These are phyloP conservation scores for Colletotrichum kahawae DNA, from an alignment of 2,329 filamentous ascomycete species.

Conservation along the genomic window DNA sequence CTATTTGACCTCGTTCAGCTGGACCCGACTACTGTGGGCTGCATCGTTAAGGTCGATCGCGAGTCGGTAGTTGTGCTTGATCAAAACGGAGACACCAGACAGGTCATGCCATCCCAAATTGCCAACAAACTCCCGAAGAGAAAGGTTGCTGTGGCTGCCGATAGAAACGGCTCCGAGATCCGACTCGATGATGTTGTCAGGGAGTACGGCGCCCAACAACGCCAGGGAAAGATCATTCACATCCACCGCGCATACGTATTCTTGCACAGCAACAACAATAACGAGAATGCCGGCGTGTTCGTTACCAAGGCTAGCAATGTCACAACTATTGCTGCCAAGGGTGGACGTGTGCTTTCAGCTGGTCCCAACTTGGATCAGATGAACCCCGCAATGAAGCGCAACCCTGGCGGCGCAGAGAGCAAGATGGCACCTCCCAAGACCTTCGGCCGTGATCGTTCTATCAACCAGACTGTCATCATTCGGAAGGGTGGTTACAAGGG, in stretches of 20 bases:
- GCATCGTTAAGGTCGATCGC: constrained; percentile 92
- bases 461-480: constrained; percentile 92
- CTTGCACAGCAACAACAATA: constrained; percentile 81
- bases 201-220: constrained; percentile 84
- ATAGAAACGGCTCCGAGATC: constrained; percentile 92
- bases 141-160: constrained; percentile 86
- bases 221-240: constrained; percentile 88
- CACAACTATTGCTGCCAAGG: constrained; percentile 91
- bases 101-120: constrained; percentile 88
- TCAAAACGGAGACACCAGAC: constrained; percentile 83
- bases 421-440: constrained; percentile 73
- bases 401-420: constrained; percentile 59
- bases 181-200: constrained; percentile 90
- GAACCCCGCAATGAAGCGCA: constrained; percentile 87
- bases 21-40: constrained; percentile 89
- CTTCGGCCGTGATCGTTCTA: constrained; percentile 78
- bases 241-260: constrained; percentile 94
- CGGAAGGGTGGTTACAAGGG: constrained; percentile 90
- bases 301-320: constrained; percentile 87
- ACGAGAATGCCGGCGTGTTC: constrained; percentile 88
- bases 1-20: constrained; percentile 94
- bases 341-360: constrained; percentile 70
- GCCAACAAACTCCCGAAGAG: constrained; percentile 85
- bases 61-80: constrained; percentile 91
- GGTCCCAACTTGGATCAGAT: constrained; percentile 86